Evolutionary conservation across 2,329 filamentous ascomycete genomes (phyloP).

Genomic region (Harringtonia aguacate): DNA sequence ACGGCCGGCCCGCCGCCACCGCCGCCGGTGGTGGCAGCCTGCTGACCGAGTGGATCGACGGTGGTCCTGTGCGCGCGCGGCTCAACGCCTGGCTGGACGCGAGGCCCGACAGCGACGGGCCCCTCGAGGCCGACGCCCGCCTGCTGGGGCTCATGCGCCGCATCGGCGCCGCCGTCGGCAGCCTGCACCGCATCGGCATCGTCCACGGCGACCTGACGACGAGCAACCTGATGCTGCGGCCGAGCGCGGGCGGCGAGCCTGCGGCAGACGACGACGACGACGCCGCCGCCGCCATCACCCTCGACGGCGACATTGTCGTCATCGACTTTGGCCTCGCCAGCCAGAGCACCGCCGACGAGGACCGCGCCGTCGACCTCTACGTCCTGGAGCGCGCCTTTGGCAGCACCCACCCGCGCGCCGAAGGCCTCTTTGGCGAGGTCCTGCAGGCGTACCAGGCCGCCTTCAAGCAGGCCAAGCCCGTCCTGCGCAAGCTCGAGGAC

Average conservation of each 20-base stretch:
- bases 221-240: slow-evolving; percentile 83
- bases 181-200: slow-evolving; percentile 72
- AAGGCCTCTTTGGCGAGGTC: slow-evolving; percentile 63
- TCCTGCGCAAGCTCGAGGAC: slow-evolving; percentile 77
- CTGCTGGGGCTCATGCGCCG: slow-evolving; percentile 55
- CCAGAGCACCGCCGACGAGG: slow-evolving; percentile 75
- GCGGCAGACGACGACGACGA: slow-evolving; percentile 2
- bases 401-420: slow-evolving; percentile 83
- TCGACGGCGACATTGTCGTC: slow-evolving; percentile 69
- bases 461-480: slow-evolving; percentile 64
- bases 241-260: slow-evolving; percentile 14
- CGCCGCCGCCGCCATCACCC: slow-evolving; percentile 5
- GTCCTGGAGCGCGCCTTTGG: slow-evolving; percentile 91
- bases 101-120: slow-evolving; percentile 24
- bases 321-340: slow-evolving; percentile 92
- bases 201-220: slow-evolving; percentile 95
- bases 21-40: slow-evolving; percentile 29
- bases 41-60: slow-evolving; percentile 76
- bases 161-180: slow-evolving; percentile 62
- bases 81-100: slow-evolving; percentile 58
- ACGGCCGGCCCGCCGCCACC: too few relatives aligned
- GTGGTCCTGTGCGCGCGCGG: slow-evolving; percentile 56
- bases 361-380: slow-evolving; percentile 91
- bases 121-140: slow-evolving; percentile 20
- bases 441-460: slow-evolving; percentile 62